These are phyloP conservation scores for Cubamyces lactineus DNA, from an alignment of 768 basidiomycete species.

Conservation along the genomic window DNA sequence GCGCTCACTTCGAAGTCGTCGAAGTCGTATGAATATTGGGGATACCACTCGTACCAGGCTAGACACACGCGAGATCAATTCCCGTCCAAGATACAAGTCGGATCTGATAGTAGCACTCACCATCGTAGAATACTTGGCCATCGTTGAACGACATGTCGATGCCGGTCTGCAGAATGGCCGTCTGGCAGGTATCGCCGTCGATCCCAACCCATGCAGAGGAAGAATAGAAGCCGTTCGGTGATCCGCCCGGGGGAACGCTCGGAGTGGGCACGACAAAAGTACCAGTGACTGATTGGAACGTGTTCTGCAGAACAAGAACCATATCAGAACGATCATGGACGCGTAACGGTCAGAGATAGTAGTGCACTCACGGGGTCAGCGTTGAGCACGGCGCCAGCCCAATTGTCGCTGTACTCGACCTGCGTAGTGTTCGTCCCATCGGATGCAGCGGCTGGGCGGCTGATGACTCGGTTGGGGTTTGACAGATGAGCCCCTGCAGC, in stretches of 20 bases:
- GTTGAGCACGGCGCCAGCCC: constrained; percentile 40
- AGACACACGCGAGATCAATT: neutral
- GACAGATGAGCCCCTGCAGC: constrained; percentile 19
- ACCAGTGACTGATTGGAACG: constrained; percentile 40
- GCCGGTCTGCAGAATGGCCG: constrained; percentile 42
- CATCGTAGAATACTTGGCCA: constrained; percentile 33
- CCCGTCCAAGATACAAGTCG: no score
- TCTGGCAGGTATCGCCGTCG: constrained; percentile 40
- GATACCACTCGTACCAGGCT: constrained; percentile 42
- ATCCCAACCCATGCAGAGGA: constrained; percentile 43
- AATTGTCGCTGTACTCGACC: constrained; percentile 39
- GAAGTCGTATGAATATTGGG: constrained; percentile 39
- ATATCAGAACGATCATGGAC: no score
- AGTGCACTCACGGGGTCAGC: constrained; percentile 28
- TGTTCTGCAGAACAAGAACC: constrained; percentile 28
- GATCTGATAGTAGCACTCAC: constrained; percentile 13
- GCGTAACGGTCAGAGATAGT: no score
- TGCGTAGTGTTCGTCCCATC: constrained; percentile 27
- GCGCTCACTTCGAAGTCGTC: constrained; percentile 34
- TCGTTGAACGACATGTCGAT: constrained; percentile 37
- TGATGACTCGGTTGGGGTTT: constrained; percentile 4
- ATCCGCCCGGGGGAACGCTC: constrained; percentile 29
- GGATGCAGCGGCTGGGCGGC: neutral
- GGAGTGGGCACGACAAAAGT: constrained; percentile 40
- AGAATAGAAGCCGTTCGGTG: constrained; percentile 28